Evolutionary conservation across 345 rosid genomes (phyloP).

Genomic region (Laguncularia racemosa): DNA sequence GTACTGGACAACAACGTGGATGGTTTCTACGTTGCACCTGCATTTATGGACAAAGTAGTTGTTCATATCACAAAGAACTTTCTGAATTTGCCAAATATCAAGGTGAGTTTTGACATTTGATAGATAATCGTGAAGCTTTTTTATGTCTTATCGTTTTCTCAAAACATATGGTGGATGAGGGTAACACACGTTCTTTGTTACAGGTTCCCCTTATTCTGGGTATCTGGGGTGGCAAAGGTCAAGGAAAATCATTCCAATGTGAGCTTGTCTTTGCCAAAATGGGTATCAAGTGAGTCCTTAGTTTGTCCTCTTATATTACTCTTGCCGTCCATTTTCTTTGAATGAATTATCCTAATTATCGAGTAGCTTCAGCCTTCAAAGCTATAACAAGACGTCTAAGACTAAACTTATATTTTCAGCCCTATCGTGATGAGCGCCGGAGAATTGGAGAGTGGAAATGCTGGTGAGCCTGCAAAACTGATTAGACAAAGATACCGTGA

Average conservation of each 20-base stretch:
- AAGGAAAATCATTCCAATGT: slow-evolving; percentile 57
- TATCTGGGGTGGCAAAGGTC: slow-evolving; percentile 61
- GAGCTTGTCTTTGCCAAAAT: slow-evolving; percentile 53
- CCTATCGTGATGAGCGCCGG: slow-evolving; percentile 57
- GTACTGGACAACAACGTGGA: slow-evolving; percentile 35
- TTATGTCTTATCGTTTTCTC: background rate
- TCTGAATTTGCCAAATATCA: slow-evolving; percentile 45
- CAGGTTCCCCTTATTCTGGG: slow-evolving; percentile 54
- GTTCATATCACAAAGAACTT: slow-evolving; percentile 50
- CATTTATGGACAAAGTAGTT: slow-evolving; percentile 50
- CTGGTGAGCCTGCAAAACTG: slow-evolving; percentile 54
- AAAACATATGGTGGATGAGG: background rate
- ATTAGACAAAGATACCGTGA: slow-evolving; percentile 48
- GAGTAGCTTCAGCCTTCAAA: too few species aligned
- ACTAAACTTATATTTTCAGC: slow-evolving; percentile 15
- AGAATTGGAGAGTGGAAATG: slow-evolving; percentile 52
- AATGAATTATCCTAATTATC: background rate
- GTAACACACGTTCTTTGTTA: background rate
- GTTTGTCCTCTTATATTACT: background rate
- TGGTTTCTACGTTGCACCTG: slow-evolving; percentile 51
- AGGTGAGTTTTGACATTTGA: slow-evolving; percentile 19
- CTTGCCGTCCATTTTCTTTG: background rate
- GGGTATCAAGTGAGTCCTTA: slow-evolving; percentile 43
- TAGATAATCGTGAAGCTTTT: background rate
- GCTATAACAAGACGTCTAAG: too few species aligned